Conservation (phyloP, 495 filamentous ascomycete genomes). For the Stereocaulon alpinum region DNA sequence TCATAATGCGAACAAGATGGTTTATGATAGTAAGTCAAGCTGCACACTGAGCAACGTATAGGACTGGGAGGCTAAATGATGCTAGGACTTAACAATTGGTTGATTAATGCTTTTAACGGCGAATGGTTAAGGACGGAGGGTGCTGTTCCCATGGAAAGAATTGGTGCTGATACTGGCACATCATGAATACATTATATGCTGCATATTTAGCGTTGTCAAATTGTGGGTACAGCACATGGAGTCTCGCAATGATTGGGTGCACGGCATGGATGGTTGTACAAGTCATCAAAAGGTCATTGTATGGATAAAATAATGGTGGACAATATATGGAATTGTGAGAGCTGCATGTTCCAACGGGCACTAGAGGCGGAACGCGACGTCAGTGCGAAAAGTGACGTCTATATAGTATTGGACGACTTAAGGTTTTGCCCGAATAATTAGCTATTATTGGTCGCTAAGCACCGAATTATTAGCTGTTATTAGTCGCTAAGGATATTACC, state of each 20-base stretch:
- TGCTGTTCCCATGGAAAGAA: conserved; percentile 45
- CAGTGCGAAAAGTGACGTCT: too few species aligned
- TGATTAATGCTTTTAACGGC: conserved; percentile 94
- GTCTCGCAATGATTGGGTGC: background rate
- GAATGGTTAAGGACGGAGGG: conserved; percentile 75
- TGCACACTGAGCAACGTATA: background rate
- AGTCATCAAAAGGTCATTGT: too few species aligned
- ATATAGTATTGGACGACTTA: too few species aligned
- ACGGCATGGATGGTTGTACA: too few species aligned
- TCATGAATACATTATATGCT: conserved; percentile 1
- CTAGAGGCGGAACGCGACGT: too few species aligned
- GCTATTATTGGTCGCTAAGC: too few species aligned
- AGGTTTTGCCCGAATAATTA: too few species aligned
- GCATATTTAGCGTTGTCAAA: background rate
- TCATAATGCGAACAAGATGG: conserved; percentile 84
- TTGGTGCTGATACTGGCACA: conserved; percentile 12
- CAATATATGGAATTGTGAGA: too few species aligned
- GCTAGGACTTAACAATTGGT: conserved; percentile 78
- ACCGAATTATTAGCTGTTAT: too few species aligned
- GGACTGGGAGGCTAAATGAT: conserved; percentile 3
- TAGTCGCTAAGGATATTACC: too few species aligned
- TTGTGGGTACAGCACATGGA: background rate
- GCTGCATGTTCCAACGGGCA: too few species aligned
- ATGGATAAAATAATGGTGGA: too few species aligned
- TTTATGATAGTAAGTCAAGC: conserved; percentile 76